Percentiles rank a stretch among this genome's conserved stretches.
phyloP scores from a whole-genome alignment of 306 rosid genomes.

The Psophocarpus tetragonolobus region DNA sequence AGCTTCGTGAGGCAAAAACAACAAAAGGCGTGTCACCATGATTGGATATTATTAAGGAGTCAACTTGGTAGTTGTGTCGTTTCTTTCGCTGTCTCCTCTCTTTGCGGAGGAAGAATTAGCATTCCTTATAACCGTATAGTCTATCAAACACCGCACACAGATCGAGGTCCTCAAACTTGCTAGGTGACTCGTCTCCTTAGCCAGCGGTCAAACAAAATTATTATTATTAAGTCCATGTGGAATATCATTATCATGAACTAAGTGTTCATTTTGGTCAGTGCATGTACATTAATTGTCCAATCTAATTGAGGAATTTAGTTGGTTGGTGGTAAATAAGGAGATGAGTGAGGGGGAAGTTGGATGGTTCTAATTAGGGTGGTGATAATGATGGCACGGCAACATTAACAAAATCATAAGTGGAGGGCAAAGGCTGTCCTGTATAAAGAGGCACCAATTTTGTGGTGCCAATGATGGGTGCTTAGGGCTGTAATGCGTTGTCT shows the following conservation, averaged over 20 bases:
- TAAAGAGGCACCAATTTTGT: constrained; percentile 22
- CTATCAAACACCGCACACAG: constrained; percentile 14
- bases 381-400: background rate
- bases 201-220: background rate
- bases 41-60: constrained; percentile 64
- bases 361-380: background rate
- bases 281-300: background rate
- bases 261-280: background rate
- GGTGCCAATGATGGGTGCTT: background rate
- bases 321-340: background rate
- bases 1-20: constrained; percentile 36
- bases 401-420: background rate
- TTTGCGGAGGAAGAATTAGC: constrained; percentile 22
- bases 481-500: constrained; percentile 38
- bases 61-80: constrained; percentile 58
- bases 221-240: background rate
- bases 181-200: constrained; percentile 5
- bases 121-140: background rate
- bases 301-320: background rate
- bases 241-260: background rate
- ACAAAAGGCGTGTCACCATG: constrained; percentile 56
- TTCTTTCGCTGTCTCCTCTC: constrained; percentile 39
- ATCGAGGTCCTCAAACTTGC: background rate
- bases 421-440: constrained; percentile 23
- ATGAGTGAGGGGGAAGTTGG: no score